Conservation (phyloP, 768 basidiomycete species). For the Boletales sp. region DNA sequence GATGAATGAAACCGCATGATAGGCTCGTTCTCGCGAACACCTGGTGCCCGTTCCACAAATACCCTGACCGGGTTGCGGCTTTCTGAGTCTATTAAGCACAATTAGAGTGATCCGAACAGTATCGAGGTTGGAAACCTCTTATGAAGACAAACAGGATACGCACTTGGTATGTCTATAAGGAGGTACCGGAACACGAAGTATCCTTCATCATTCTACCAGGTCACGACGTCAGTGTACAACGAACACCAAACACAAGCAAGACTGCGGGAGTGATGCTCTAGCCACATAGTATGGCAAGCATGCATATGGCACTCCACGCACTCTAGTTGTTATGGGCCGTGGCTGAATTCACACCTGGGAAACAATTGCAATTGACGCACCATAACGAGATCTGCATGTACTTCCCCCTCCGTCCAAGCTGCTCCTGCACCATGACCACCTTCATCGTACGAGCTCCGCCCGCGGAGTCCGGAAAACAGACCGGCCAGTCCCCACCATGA, state of each 20-base stretch:
- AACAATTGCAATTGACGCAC: conserved; percentile 38
- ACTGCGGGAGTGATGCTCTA: background rate
- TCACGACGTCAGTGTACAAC: conserved; percentile 9
- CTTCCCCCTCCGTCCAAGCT: conserved; percentile 70
- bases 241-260: conserved; percentile 1
- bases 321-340: background rate
- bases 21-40: conserved; percentile 67
- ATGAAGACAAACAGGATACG: conserved; percentile 31
- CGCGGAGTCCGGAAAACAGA: conserved; percentile 63
- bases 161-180: conserved; percentile 77
- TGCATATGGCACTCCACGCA: background rate
- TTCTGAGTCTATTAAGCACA: conserved; percentile 49
- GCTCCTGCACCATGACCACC: conserved; percentile 37
- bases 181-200: conserved; percentile 78
- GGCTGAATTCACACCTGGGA: background rate
- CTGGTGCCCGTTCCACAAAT: conserved; percentile 64
- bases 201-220: conserved; percentile 63
- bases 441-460: conserved; percentile 32
- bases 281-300: conserved; percentile 1
- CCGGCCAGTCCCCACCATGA: conserved; percentile 57
- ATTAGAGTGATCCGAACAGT: conserved; percentile 7
- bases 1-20: conserved; percentile 63
- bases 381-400: conserved; percentile 74
- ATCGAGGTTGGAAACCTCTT: background rate
- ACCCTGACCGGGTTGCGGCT: conserved; percentile 59